phyloP scores from a whole-genome alignment of 768 basidiomycete species.

The Naganishia kalamii region DNA sequence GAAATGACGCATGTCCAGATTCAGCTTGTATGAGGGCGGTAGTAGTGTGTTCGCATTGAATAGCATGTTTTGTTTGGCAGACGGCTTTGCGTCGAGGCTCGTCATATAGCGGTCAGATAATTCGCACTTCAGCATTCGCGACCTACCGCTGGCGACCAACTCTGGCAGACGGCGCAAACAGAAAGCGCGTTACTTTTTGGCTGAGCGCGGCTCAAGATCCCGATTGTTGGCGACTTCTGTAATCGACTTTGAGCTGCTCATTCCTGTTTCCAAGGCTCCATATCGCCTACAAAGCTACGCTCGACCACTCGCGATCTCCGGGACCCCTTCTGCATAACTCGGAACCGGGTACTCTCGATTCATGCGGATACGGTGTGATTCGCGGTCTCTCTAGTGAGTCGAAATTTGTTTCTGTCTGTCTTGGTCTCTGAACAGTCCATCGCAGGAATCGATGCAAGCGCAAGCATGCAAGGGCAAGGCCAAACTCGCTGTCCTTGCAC shows the following conservation, averaged over 20 bases:
- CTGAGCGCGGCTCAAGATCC: background rate
- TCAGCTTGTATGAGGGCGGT: no score
- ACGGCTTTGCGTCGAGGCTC: no score
- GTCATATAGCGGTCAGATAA: no score
- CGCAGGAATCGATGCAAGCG: constrained; percentile 12
- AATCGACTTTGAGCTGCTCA: background rate
- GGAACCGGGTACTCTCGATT: background rate
- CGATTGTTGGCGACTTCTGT: background rate
- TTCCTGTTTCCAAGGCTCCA: no score
- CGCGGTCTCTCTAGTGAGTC: background rate
- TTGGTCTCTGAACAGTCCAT: background rate
- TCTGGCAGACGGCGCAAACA: no score
- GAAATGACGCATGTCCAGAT: no score
- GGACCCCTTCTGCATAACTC: background rate
- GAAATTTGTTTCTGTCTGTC: no score
- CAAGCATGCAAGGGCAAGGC: constrained; percentile 16
- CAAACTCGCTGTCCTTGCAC: constrained; percentile 16
- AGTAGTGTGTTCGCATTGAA: no score
- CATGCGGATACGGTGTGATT: background rate
- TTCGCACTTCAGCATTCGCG: no score
- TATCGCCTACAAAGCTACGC: no score
- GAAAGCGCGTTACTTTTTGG: background rate
- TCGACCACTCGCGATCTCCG: background rate
- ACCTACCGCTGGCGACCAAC: no score
- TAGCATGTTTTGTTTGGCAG: no score